Evolutionary conservation across 1,139 yeast genomes (phyloP), one percentile per base, ranked within the genome.

Genomic region (Suhomyces bolitotheri): DNA sequence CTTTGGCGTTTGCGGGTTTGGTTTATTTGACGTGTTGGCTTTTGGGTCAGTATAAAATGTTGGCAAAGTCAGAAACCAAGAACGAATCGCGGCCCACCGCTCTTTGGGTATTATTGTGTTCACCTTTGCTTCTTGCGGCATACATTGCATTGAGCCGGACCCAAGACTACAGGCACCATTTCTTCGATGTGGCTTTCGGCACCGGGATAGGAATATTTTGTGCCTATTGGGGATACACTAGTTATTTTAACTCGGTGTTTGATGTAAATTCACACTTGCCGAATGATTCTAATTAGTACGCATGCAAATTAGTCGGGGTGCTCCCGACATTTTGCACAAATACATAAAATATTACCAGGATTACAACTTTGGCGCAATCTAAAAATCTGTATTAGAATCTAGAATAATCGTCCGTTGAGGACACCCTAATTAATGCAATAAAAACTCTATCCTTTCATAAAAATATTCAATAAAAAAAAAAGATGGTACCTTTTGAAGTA

Each of bases 1-100:
- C 88, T 8, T 64, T 79, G 42, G 70, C 87, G 20, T 86, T 85
- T 57, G 64, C 85, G 1, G 82, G 87, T 1, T 64, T 84, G 39
- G 73, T 76, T n/a, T 84, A 71, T 54, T 58, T 80, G 25, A 58
- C 81, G 1, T 39, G 54, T 32, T 56, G 60, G 60, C 37, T 54
- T 4, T 45, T 48, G 27, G 60, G 59, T 27, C 60, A 54, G 32
- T 45, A 45, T 30, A 40, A 33, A 17, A 21, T 50, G 15, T 29
- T 43, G 13, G 25, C 27, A 10, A 15, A 12, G 11, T 3, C 21
- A 21, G 37, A 37, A 3, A 25, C 38, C 12, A 32, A 42, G 10
- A 7, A 22, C 9, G 25, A 25, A 14, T 16, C 32, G 7, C 22
- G 25, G 5, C 37, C 42, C 12, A 24, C 38, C 2, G 41, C 35